Conservation (phyloP, 2,329 filamentous ascomycete genomes). For the Talaromyces verruculosus region DNA sequence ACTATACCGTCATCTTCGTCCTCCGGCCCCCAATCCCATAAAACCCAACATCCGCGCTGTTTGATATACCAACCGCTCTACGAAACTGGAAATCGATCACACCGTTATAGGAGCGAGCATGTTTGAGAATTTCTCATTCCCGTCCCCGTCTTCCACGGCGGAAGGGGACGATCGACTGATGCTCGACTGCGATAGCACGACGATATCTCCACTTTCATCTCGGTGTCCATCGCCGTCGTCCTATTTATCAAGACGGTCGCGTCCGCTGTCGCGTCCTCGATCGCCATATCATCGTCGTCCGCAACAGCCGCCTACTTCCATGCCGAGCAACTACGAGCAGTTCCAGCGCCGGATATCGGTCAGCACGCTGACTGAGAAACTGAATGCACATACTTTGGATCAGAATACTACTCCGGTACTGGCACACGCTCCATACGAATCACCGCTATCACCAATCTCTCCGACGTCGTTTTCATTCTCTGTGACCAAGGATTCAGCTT, state of each 20-base stretch:
- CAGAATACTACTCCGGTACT: constrained; percentile 25
- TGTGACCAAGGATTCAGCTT: constrained; percentile 3
- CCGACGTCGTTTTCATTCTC: constrained; percentile 26
- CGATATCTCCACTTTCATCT: constrained; percentile 45
- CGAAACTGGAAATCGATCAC: not conserved
- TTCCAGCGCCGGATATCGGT: constrained; percentile 40
- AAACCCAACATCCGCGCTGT: not conserved
- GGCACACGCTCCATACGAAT: constrained; percentile 24
- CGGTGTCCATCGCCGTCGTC: constrained; percentile 45
- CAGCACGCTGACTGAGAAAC: constrained; percentile 40
- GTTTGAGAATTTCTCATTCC: constrained; percentile 47
- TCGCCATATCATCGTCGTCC: constrained; percentile 35
- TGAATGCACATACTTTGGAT: constrained; percentile 42
- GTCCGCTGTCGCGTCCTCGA: constrained; percentile 33
- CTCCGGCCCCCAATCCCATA: constrained; percentile 10
- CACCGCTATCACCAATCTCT: constrained; percentile 24
- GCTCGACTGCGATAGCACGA: constrained; percentile 38
- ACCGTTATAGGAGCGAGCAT: constrained; percentile 26
- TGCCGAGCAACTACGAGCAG: constrained; percentile 42
- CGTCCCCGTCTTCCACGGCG: constrained; percentile 36
- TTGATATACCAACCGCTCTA: not conserved
- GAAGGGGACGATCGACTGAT: constrained; percentile 38
- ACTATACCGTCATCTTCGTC: constrained; percentile 1
- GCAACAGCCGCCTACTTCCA: constrained; percentile 44
- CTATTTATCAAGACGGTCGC: constrained; percentile 32